Evolutionary conservation across 129 eudicot genomes (phyloP).

Genomic region (Solidago caesia): DNA sequence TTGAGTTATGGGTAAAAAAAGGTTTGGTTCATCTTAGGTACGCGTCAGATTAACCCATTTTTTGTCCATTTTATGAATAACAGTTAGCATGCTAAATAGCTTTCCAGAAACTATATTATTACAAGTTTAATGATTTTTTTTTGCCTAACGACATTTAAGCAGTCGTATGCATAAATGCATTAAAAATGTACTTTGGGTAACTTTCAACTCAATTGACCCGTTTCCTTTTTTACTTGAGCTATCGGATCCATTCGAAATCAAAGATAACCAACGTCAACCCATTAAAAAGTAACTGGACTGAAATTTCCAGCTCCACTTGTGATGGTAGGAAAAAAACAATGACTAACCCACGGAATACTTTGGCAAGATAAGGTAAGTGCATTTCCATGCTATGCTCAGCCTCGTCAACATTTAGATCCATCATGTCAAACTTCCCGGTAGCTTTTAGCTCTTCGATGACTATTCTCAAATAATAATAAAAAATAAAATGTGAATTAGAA

Average conservation of each 20-base stretch:
- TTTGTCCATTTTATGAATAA: not conserved
- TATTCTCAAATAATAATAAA: conserved; percentile 19
- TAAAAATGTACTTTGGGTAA: not conserved
- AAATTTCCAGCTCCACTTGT: not conserved
- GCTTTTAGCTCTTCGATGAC: conserved; percentile 86
- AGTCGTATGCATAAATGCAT: not conserved
- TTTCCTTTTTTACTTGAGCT: not conserved
- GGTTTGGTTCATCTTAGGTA: not conserved
- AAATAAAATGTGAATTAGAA: not conserved
- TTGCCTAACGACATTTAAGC: not conserved
- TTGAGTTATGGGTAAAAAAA: not conserved
- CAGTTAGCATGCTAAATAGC: not conserved
- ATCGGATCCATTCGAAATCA: not conserved
- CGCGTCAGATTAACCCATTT: not conserved
- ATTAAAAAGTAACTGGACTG: not conserved
- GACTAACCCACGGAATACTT: conserved; percentile 79
- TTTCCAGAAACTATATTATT: conserved; percentile 10
- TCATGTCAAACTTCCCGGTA: conserved; percentile 82
- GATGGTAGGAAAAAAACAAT: not conserved
- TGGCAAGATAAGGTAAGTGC: conserved; percentile 97
- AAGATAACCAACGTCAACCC: not conserved
- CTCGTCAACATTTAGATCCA: conserved; percentile 90
- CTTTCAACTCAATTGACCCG: not conserved
- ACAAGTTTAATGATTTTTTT: not conserved
- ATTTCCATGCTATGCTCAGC: conserved; percentile 99